A percentile compares a stretch with the other conserved stretches of the same genome.
Evolutionary conservation across 257 asterid species (phyloP).

Genomic region (Scutellaria galericulata): DNA sequence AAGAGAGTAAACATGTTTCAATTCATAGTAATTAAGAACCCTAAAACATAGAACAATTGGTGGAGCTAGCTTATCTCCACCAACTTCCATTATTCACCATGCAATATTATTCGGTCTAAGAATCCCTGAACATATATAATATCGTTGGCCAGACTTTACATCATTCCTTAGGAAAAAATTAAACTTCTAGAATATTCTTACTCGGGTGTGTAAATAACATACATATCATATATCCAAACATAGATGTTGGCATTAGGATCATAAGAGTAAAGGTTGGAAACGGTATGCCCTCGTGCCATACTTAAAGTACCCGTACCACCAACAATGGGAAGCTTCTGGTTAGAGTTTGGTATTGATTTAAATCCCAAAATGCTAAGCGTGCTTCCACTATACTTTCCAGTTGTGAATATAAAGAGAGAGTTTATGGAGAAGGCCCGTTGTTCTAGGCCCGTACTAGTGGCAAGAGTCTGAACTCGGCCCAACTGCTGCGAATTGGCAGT

Average conservation of each 20-base stretch:
- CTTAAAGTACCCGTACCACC: constrained; percentile 24
- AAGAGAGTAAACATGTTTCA: too few species aligned
- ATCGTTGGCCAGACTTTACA: too few species aligned
- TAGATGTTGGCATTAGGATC: background rate
- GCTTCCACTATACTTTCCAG: constrained; percentile 5
- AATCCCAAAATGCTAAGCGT: background rate
- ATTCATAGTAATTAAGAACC: too few species aligned
- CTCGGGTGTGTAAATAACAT: background rate
- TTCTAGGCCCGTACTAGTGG: background rate
- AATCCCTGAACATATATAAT: too few species aligned
- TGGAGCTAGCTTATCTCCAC: too few species aligned
- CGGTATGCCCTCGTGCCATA: background rate
- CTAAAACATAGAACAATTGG: too few species aligned
- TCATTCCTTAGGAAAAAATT: too few species aligned
- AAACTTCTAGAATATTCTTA: too few species aligned
- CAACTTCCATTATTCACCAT: too few species aligned
- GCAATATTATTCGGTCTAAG: too few species aligned
- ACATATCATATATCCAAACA: background rate
- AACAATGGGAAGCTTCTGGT: constrained; percentile 6
- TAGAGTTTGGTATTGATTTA: background rate
- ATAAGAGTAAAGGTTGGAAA: background rate
- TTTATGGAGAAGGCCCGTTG: background rate
- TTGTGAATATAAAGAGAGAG: background rate
- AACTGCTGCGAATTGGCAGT: background rate
- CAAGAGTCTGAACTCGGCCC: constrained; percentile 10